Evolutionary conservation across 2,329 filamentous ascomycete genomes (phyloP), one percentile per base, ranked within the genome.

Genomic region (Phoma herbarum): DNA sequence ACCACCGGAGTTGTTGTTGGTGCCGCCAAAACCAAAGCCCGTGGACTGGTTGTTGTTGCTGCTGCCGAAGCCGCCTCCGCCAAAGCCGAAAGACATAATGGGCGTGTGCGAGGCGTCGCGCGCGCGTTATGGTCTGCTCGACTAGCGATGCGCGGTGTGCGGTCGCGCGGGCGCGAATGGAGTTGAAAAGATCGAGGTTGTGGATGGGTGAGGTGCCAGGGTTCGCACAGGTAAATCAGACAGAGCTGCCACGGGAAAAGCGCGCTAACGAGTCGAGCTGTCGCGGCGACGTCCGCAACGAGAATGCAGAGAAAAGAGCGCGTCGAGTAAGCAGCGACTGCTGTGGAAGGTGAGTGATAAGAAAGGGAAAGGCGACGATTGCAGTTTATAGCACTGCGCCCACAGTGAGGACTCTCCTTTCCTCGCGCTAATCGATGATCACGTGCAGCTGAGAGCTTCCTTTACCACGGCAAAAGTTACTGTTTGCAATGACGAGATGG

Each of bases 41-140:
- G 61, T 63, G 50, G 63, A 66, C 63, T 70, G 66, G 54, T 77
- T 65, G 60, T 73, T 72, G 60, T 72, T 77, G 50, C 78, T 73
- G 65, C 80, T 80, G 69, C 80, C 72, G 18, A 43, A 43, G 60
- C 78, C 66, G 67, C 56, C 41, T 39, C 50, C 37, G 77, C 86
- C 86, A 66, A 90, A 90, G 77, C 86, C 86, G 66, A 90, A 90
- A 57, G 73, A 75, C 74, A 77, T 75, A 45, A 57, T 74, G 63
- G 52, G 44, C 31, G 35, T 64, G 69, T 61, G 66, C 68, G 59
- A 62, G 60, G 59, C 57, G 57, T 60, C 60, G 56, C 60, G 64
- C 62, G 69, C 71, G 71, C 62, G 64, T 66, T 29, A 26, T 25
- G 51, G 20, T 57, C 63, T 62, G 55, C 54, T 45, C 52, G 59